Percentiles rank a stretch among this genome's conserved stretches.
phyloP scores from a whole-genome alignment of 1,284 basidiomycete genomes.

The Ganoderma meredithae region DNA sequence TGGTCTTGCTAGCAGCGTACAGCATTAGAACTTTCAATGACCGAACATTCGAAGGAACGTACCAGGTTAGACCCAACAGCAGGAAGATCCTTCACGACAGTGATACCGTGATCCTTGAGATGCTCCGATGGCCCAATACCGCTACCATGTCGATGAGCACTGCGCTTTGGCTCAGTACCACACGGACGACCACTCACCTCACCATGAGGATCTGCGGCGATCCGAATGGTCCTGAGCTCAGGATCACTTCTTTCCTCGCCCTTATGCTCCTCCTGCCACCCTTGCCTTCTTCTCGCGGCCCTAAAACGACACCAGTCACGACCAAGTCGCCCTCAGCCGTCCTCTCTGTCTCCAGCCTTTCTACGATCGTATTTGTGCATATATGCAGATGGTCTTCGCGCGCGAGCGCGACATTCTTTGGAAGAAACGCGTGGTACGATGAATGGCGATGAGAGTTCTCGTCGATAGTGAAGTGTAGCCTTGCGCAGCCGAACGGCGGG shows the following conservation, averaged over 20 bases:
- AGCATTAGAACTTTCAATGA: too few relatives aligned
- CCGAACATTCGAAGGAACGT: neutral
- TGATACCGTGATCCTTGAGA: constrained; percentile 54
- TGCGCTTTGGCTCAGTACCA: neutral
- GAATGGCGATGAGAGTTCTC: constrained; percentile 37
- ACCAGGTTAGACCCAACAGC: constrained; percentile 61
- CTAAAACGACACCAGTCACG: constrained; percentile 26
- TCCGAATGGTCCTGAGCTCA: constrained; percentile 46
- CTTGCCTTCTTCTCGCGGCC: constrained; percentile 16
- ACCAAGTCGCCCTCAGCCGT: constrained; percentile 18
- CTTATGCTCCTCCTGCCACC: constrained; percentile 28
- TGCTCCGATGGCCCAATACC: constrained; percentile 64
- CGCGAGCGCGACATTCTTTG: constrained; percentile 31
- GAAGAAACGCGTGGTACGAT: constrained; percentile 43
- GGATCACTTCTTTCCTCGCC: constrained; percentile 37
- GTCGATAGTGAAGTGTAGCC: constrained; percentile 41
- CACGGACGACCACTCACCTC: constrained; percentile 35
- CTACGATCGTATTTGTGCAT: constrained; percentile 41
- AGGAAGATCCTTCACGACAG: constrained; percentile 56
- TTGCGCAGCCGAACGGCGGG: constrained; percentile 36
- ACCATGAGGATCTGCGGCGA: constrained; percentile 53
- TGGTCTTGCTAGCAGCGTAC: constrained; percentile 41
- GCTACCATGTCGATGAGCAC: constrained; percentile 16
- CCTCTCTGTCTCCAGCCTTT: constrained; percentile 30
- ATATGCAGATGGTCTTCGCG: constrained; percentile 36